Evolutionary conservation across 1,139 yeast genomes (phyloP).

Genomic region (Magnusiomyces starmeri): DNA sequence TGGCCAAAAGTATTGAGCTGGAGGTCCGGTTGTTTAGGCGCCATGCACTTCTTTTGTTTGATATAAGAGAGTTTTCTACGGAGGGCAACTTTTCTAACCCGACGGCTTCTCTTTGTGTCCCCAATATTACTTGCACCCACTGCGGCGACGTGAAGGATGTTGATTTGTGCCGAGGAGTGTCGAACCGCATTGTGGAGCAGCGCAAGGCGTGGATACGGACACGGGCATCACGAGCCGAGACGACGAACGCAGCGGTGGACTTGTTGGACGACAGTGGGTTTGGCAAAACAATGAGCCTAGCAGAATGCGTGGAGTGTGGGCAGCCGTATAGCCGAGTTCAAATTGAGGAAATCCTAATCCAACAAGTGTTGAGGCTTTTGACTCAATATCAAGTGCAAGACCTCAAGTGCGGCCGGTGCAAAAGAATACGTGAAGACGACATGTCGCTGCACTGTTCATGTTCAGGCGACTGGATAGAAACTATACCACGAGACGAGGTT

Average conservation of each 20-base stretch:
- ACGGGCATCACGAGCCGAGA: neutral
- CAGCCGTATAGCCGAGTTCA: slow-evolving; percentile 57
- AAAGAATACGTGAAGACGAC: slow-evolving; percentile 56
- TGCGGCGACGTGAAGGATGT: slow-evolving; percentile 71
- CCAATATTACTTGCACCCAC: slow-evolving; percentile 68
- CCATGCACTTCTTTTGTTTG: slow-evolving; percentile 64
- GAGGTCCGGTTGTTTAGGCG: slow-evolving; percentile 73
- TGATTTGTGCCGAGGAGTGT: slow-evolving; percentile 61
- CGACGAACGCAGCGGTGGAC: neutral
- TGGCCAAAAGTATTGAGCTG: slow-evolving; percentile 56
- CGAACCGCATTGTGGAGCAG: slow-evolving; percentile 29
- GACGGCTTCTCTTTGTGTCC: slow-evolving; percentile 56
- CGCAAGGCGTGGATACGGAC: neutral
- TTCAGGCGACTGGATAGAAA: slow-evolving; percentile 74
- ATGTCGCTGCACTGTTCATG: slow-evolving; percentile 75
- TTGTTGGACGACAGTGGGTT: neutral
- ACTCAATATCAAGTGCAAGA: slow-evolving; percentile 74
- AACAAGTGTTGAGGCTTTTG: slow-evolving; percentile 49
- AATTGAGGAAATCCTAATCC: slow-evolving; percentile 72
- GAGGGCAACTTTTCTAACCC: slow-evolving; percentile 76
- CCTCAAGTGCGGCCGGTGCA: slow-evolving; percentile 70
- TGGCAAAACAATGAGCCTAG: slow-evolving; percentile 31
- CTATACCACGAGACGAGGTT: slow-evolving; percentile 38
- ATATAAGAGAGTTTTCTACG: slow-evolving; percentile 74
- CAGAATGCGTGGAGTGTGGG: slow-evolving; percentile 67